Percentiles rank a stretch among this genome's conserved stretches.
These are phyloP conservation scores for Ceraceosorus bombacis DNA, from an alignment of 1,284 basidiomycete species.

Conservation along the genomic window DNA sequence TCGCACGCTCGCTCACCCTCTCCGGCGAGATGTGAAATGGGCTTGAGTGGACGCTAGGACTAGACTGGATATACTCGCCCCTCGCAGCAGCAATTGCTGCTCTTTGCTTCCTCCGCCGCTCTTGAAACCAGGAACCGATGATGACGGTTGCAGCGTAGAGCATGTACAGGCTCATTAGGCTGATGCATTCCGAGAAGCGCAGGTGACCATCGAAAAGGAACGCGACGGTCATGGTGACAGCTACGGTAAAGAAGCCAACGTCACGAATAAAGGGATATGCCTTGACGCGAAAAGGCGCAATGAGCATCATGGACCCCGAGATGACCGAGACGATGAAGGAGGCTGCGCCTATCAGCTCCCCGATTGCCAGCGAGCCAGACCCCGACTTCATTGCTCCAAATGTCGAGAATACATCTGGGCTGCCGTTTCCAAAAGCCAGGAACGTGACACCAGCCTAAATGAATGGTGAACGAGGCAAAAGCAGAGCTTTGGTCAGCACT, in stretches of 20 bases:
- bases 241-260: slow-evolving; percentile 80
- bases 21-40: slow-evolving; percentile 11
- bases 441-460: slow-evolving; percentile 41
- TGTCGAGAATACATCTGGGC: slow-evolving; percentile 64
- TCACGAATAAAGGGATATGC: slow-evolving; percentile 78
- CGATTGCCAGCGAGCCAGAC: slow-evolving; percentile 82
- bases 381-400: slow-evolving; percentile 81
- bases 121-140: slow-evolving; percentile 65
- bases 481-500: background rate
- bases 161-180: slow-evolving; percentile 68
- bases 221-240: slow-evolving; percentile 64
- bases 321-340: slow-evolving; percentile 93
- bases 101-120: slow-evolving; percentile 23
- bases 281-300: slow-evolving; percentile 80
- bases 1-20: background rate
- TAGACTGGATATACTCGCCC: slow-evolving; percentile 24
- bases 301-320: slow-evolving; percentile 86
- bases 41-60: slow-evolving; percentile 5
- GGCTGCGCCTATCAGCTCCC: slow-evolving; percentile 89
- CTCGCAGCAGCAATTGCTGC: slow-evolving; percentile 24
- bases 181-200: slow-evolving; percentile 63
- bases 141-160: slow-evolving; percentile 73
- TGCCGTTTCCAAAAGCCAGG: slow-evolving; percentile 51
- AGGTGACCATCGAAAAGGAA: slow-evolving; percentile 75
- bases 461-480: background rate